Evolutionary conservation across 2,329 filamentous ascomycete species (phyloP).

Genomic region (Aspergillus nomiae): DNA sequence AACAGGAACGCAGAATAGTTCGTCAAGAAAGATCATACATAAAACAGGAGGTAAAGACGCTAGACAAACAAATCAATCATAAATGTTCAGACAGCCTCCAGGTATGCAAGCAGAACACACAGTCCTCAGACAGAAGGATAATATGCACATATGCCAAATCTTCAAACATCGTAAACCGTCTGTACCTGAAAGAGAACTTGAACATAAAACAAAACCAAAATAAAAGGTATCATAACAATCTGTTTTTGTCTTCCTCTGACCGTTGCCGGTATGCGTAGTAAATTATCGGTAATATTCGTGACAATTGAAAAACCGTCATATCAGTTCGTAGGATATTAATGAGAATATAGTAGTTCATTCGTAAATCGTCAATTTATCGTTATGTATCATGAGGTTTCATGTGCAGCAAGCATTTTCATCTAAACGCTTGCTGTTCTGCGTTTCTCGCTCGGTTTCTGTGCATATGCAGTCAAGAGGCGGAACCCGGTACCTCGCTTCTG

Average conservation of each 20-base stretch:
- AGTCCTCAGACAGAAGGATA: not conserved
- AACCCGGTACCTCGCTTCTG: conserved; percentile 84
- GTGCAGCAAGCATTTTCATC: not conserved
- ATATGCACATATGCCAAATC: not conserved
- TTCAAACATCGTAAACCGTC: not conserved
- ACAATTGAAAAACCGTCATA: not conserved
- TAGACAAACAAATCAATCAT: conserved; percentile 14
- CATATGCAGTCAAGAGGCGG: conserved; percentile 88
- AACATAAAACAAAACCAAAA: conserved; percentile 10
- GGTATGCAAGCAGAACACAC: not conserved
- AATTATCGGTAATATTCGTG: conserved; percentile 2
- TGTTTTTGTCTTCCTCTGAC: conserved; percentile 4
- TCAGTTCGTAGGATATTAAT: not conserved
- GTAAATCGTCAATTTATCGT: conserved; percentile 14
- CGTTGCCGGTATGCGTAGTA: not conserved
- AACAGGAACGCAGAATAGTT: not conserved
- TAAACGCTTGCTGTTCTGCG: conserved; percentile 48
- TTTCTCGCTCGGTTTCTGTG: conserved; percentile 68
- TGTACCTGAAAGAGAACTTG: conserved; percentile 5
- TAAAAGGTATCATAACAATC: conserved; percentile 7
- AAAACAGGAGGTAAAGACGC: not conserved
- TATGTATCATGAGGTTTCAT: conserved; percentile 6
- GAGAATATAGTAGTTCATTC: not conserved
- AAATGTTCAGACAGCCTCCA: conserved; percentile 20
- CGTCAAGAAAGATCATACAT: too few species aligned